phyloP scores from a whole-genome alignment of 441 rosid genomes.

The Euphorbia schlechtendalii region DNA sequence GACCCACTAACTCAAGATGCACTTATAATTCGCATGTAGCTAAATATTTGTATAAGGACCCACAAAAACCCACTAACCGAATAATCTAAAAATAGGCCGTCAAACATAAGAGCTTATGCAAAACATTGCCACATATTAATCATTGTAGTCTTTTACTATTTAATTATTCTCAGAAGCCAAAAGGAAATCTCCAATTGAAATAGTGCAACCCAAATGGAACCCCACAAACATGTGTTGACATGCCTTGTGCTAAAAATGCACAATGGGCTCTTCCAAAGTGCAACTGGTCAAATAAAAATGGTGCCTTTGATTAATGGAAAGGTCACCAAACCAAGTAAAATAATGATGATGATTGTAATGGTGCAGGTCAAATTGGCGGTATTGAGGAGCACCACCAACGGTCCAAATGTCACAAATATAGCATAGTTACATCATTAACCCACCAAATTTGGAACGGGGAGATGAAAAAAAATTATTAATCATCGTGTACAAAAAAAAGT shows the following conservation, averaged over 20 bases:
- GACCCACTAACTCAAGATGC: slow-evolving; percentile 15
- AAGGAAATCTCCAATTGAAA: slow-evolving; percentile 14
- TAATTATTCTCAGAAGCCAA: slow-evolving; percentile 30
- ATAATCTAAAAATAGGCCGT: slow-evolving; percentile 9
- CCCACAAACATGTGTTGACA: slow-evolving; percentile 25
- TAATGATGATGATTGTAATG: slow-evolving; percentile 21
- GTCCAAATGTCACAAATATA: slow-evolving; percentile 12
- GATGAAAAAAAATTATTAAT: slow-evolving; percentile 23
- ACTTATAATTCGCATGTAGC: slow-evolving; percentile 18
- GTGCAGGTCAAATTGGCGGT: slow-evolving; percentile 21
- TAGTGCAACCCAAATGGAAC: slow-evolving; percentile 20
- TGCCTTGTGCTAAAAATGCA: slow-evolving; percentile 20
- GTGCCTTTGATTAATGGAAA: neutral
- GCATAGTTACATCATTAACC: slow-evolving; percentile 14
- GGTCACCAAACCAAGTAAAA: slow-evolving; percentile 15
- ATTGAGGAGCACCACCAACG: slow-evolving; percentile 19
- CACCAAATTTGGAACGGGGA: slow-evolving; percentile 33
- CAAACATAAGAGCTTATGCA: slow-evolving; percentile 2
- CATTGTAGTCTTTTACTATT: slow-evolving; percentile 13
- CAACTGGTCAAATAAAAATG: neutral
- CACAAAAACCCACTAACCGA: slow-evolving; percentile 22
- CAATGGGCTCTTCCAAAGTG: slow-evolving; percentile 23
- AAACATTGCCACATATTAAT: slow-evolving; percentile 4
- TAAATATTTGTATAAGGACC: slow-evolving; percentile 18
- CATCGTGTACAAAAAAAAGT: slow-evolving; percentile 16